phyloP scores from a whole-genome alignment of 441 rosid species.

The Gossypium lobatum region DNA sequence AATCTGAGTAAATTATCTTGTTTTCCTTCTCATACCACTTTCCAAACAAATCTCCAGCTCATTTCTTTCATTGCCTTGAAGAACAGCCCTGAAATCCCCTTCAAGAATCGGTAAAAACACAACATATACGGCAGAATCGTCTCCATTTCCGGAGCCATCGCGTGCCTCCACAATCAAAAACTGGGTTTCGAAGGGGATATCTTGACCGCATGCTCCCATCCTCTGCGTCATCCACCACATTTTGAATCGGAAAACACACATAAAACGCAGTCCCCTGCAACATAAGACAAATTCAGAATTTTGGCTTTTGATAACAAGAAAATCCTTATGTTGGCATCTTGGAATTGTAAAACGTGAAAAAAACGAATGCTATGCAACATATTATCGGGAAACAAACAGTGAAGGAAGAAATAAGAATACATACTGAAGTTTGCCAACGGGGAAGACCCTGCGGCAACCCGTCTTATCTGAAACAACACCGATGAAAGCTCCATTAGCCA shows the following conservation, averaged over 20 bases:
- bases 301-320: background rate
- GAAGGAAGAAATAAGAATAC: background rate
- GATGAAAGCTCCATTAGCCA: slow-evolving; percentile 56
- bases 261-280: slow-evolving; percentile 54
- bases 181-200: slow-evolving; percentile 60
- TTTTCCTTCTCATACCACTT: slow-evolving; percentile 39
- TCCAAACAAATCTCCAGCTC: slow-evolving; percentile 63
- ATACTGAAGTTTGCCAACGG: slow-evolving; percentile 72
- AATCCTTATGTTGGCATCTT: background rate
- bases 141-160: slow-evolving; percentile 28
- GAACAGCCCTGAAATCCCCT: slow-evolving; percentile 65
- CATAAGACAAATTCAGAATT: background rate
- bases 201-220: slow-evolving; percentile 49
- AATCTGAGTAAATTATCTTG: background rate
- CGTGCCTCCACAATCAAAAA: slow-evolving; percentile 45
- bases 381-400: background rate
- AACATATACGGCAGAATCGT: slow-evolving; percentile 29
- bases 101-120: slow-evolving; percentile 57
- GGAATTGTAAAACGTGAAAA: background rate
- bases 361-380: background rate
- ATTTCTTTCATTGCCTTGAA: slow-evolving; percentile 51
- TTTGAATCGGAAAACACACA: slow-evolving; percentile 63
- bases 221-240: slow-evolving; percentile 79
- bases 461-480: slow-evolving; percentile 56
- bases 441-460: slow-evolving; percentile 61